Conservation (phyloP, 768 basidiomycete species). For the Mycena indigotica region DNA sequence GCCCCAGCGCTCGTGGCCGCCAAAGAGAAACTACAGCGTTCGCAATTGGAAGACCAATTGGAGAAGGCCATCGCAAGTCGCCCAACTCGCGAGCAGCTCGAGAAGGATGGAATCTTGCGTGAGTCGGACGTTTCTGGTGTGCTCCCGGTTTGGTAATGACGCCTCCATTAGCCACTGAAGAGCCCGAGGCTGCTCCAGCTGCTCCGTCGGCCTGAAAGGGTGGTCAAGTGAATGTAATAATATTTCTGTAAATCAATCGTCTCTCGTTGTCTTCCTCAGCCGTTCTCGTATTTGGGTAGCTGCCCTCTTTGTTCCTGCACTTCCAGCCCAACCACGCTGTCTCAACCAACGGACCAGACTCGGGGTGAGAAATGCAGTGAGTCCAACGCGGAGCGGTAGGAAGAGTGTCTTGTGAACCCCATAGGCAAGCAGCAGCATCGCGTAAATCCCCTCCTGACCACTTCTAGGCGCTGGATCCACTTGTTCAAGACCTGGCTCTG, state of each 20-base stretch:
- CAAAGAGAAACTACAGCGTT: conserved; percentile 58
- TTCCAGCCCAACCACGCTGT: conserved; percentile 79
- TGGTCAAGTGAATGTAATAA: no score
- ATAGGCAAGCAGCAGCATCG: conserved; percentile 92
- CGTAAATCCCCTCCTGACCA: conserved; percentile 76
- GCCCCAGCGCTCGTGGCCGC: conserved; percentile 63
- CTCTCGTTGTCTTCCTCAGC: conserved; percentile 42
- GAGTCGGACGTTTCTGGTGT: background rate
- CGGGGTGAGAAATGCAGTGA: conserved; percentile 87
- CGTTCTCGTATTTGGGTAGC: conserved; percentile 53
- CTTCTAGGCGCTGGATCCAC: conserved; percentile 43
- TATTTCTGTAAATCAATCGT: no score
- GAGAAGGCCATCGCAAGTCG: conserved; percentile 60
- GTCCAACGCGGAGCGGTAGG: conserved; percentile 83
- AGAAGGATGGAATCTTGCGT: conserved; percentile 63
- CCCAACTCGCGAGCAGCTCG: conserved; percentile 62
- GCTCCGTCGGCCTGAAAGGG: conserved; percentile 10
- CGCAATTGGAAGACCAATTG: conserved; percentile 70
- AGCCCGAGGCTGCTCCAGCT: conserved; percentile 19
- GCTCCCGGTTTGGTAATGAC: background rate
- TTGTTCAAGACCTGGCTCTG: conserved; percentile 71
- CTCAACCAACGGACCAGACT: conserved; percentile 83
- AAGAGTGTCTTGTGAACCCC: conserved; percentile 95
- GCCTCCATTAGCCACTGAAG: conserved; percentile 9
- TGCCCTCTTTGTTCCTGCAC: conserved; percentile 68